phyloP scores from a whole-genome alignment of 1,284 basidiomycete genomes.

The Kalmanozyma brasiliensis region DNA sequence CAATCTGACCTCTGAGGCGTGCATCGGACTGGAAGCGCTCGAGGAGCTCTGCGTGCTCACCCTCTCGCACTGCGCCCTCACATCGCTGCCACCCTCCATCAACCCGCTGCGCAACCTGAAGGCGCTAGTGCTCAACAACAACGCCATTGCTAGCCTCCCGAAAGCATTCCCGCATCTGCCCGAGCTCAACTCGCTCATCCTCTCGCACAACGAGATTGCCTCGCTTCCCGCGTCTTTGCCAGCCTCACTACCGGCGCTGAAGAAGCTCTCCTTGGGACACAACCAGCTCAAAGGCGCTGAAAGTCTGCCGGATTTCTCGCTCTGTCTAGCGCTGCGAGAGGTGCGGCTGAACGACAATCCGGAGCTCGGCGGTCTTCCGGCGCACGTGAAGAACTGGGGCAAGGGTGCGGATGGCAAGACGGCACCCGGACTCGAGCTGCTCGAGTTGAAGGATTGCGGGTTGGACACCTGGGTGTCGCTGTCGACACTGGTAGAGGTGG shows the following conservation, averaged over 20 bases:
- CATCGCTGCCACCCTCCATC: constrained; percentile 37
- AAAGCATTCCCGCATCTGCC: constrained; percentile 56
- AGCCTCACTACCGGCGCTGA: constrained; percentile 53
- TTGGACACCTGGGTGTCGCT: constrained; percentile 47
- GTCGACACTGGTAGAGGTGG: constrained; percentile 27
- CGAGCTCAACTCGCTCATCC: constrained; percentile 65
- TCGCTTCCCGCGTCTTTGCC: constrained; percentile 57
- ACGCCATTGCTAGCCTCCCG: constrained; percentile 38
- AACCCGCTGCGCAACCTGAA: constrained; percentile 44
- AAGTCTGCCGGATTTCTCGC: constrained; percentile 60
- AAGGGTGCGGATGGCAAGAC: constrained; percentile 54
- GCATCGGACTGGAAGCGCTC: constrained; percentile 40
- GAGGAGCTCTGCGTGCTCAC: constrained; percentile 51
- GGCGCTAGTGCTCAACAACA: constrained; percentile 63
- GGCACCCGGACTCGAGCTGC: constrained; percentile 53
- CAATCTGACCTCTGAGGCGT: constrained; percentile 26
- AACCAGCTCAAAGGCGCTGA: constrained; percentile 45
- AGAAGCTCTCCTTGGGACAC: constrained; percentile 61
- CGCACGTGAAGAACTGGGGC: constrained; percentile 55
- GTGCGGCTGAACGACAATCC: constrained; percentile 59
- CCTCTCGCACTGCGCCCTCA: constrained; percentile 51
- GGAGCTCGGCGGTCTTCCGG: constrained; percentile 41
- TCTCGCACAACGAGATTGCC: constrained; percentile 58
- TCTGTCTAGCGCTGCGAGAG: constrained; percentile 56
- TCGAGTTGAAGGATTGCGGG: constrained; percentile 62